Base-by-base conservation (phyloP, 75 land plant genomes). In the Picea glauca region DNA sequence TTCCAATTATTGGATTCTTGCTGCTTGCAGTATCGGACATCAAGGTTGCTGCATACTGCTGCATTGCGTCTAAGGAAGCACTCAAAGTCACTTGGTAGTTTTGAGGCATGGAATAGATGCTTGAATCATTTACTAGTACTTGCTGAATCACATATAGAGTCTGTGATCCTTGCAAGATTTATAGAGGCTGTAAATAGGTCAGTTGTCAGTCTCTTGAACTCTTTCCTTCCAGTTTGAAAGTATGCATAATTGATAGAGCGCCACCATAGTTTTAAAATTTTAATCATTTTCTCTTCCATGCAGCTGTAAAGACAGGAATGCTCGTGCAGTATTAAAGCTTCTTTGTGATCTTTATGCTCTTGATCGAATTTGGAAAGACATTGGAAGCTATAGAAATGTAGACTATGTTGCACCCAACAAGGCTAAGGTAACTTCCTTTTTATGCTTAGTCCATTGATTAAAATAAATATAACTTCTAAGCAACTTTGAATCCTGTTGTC, bases 321-420 rank as follows among this genome's bases (percentile, higher is more conserved):
- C 91, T 8, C 88, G 88, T 23, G 84, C 74, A 40, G 86, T 86
- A 77, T 70, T 96, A 87, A 92, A 94, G 83, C 88, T 96, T 62
- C 84, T 96, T 4, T 95, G 99, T 72, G 99, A 96, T 79, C 88
- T 96, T 61, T 96, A 96, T 83, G 99, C 99, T 12, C 80, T 96
- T 83, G 93, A 96, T 80, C 95, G 99, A 33, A 94, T 96, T 75
- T 96, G 99, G 99, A 87, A 96, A 32, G 99, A 96, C 80, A 91
- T 96, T 67, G 99, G 99, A 58, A 96, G 95, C 31, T 96, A 91
- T 79, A 83, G 98, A 8, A 96, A 92, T 84, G 96, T 94, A 58
- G 99, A 96, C 75, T 96, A 94, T 82, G 93, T 96, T 4, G 98
- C 99, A 5, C 99, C 99, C 9, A 96, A 96, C 78, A 96, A 96